Conservation (phyloP, 108 stramenopile genomes). For the Schizochytrium sp. region DNA sequence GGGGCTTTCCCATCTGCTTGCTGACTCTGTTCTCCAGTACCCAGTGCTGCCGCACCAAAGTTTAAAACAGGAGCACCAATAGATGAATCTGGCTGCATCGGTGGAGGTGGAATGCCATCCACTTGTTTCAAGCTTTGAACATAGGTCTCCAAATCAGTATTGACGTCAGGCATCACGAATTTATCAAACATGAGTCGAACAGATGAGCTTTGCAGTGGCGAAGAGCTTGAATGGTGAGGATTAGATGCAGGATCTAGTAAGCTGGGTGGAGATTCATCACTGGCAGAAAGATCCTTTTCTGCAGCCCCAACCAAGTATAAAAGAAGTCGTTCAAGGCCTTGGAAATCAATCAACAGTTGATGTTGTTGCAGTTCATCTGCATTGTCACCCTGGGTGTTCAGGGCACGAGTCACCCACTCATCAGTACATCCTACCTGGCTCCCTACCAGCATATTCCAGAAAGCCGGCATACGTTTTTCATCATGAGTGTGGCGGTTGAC, state of each 20-base stretch:
- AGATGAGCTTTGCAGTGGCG: neutral
- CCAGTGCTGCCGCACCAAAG: no score
- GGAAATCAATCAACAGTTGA: slow-evolving; percentile 35
- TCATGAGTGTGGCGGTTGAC: neutral
- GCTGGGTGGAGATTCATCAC: no score
- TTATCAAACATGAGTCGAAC: neutral
- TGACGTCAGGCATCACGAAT: neutral
- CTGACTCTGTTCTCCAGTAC: no score
- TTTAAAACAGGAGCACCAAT: neutral
- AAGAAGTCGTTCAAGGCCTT: slow-evolving; percentile 13
- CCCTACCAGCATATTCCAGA: slow-evolving; percentile 9
- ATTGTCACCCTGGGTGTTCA: neutral
- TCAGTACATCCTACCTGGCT: slow-evolving; percentile 5
- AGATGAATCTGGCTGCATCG: neutral
- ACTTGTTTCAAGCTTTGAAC: no score
- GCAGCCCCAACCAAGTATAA: slow-evolving; percentile 8
- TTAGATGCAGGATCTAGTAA: neutral
- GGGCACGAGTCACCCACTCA: neutral
- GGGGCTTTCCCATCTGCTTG: no score
- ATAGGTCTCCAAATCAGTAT: neutral
- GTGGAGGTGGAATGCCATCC: neutral
- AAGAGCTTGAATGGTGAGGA: neutral
- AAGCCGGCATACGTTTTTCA: slow-evolving; percentile 9
- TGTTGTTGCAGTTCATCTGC: neutral
- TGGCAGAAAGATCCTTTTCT: neutral